Evolutionary conservation across 148 eudicot genomes (phyloP).

Genomic region (Polygonum aviculare): DNA sequence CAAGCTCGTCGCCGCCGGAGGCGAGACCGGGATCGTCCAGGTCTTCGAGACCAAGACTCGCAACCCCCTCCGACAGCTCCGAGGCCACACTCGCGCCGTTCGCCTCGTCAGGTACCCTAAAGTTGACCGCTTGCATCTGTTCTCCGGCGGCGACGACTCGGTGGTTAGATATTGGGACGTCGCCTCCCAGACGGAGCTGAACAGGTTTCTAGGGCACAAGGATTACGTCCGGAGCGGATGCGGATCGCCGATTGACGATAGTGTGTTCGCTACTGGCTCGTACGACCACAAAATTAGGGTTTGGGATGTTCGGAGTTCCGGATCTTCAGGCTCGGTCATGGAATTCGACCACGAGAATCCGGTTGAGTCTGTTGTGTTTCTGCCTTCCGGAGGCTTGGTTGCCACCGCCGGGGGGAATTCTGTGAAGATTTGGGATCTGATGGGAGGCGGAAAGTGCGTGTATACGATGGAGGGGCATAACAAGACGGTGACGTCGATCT

Average conservation of each 20-base stretch:
- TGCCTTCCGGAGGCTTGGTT: conserved; percentile 74
- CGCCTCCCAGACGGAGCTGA: conserved; percentile 28
- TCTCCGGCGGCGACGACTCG: conserved; percentile 66
- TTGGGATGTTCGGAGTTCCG: conserved; percentile 75
- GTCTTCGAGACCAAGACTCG: conserved; percentile 59
- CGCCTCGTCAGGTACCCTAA: conserved; percentile 52
- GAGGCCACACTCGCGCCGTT: conserved; percentile 52
- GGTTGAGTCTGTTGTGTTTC: conserved; percentile 62
- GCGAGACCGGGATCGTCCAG: conserved; percentile 37
- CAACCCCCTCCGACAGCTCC: conserved; percentile 35
- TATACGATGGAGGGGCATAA: conserved; percentile 71
- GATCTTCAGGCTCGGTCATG: conserved; percentile 29
- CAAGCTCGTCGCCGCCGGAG: conserved; percentile 55
- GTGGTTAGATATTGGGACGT: conserved; percentile 87
- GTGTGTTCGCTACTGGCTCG: conserved; percentile 66
- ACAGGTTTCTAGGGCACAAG: conserved; percentile 53
- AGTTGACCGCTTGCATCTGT: conserved; percentile 49
- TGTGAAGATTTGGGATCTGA: conserved; percentile 92
- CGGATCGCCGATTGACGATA: conserved; percentile 56
- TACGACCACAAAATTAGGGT: conserved; percentile 76
- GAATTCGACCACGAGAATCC: conserved; percentile 71
- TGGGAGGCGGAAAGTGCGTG: conserved; percentile 81
- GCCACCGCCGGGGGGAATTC: conserved; percentile 79
- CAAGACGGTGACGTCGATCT: conserved; percentile 82
- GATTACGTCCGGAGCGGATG: conserved; percentile 77